Evolutionary conservation across 2,329 filamentous ascomycete genomes (phyloP).

Genomic region (Karstenula rhodostoma): DNA sequence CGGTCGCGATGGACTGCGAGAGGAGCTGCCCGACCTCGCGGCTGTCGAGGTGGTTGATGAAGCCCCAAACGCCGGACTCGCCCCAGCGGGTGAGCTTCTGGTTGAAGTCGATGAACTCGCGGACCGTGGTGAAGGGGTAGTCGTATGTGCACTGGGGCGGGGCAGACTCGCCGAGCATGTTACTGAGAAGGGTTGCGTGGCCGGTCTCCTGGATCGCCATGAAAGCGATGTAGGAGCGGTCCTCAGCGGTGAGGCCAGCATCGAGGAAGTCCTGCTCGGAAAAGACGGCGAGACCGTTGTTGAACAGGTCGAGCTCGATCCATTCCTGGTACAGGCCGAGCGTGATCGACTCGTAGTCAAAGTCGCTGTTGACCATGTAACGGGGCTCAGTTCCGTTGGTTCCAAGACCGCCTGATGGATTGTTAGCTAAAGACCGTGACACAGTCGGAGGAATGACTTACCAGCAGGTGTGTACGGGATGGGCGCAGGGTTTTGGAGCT

Average conservation of each 20-base stretch:
- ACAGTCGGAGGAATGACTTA: slow-evolving; percentile 16
- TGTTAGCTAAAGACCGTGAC: neutral
- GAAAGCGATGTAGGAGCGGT: slow-evolving; percentile 74
- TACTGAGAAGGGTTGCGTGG: slow-evolving; percentile 78
- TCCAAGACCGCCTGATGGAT: slow-evolving; percentile 66
- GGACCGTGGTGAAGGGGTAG: slow-evolving; percentile 78
- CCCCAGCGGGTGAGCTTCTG: slow-evolving; percentile 86
- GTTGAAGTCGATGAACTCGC: slow-evolving; percentile 82
- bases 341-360: slow-evolving; percentile 80
- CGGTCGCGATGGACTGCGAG: slow-evolving; percentile 77
- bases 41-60: slow-evolving; percentile 78
- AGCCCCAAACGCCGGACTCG: slow-evolving; percentile 82
- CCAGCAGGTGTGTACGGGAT: slow-evolving; percentile 75
- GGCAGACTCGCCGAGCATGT: slow-evolving; percentile 76
- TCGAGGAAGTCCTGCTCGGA: slow-evolving; percentile 72
- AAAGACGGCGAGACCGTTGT: slow-evolving; percentile 75
- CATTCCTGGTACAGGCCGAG: slow-evolving; percentile 82
- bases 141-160: slow-evolving; percentile 81
- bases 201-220: slow-evolving; percentile 82
- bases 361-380: slow-evolving; percentile 81
- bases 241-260: slow-evolving; percentile 72
- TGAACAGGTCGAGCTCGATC: slow-evolving; percentile 85
- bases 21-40: slow-evolving; percentile 77
- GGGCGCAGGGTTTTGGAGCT: slow-evolving; percentile 71
- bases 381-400: slow-evolving; percentile 80